Conservation (phyloP, 495 filamentous ascomycete genomes). For the Penicillium riverlandense region DNA sequence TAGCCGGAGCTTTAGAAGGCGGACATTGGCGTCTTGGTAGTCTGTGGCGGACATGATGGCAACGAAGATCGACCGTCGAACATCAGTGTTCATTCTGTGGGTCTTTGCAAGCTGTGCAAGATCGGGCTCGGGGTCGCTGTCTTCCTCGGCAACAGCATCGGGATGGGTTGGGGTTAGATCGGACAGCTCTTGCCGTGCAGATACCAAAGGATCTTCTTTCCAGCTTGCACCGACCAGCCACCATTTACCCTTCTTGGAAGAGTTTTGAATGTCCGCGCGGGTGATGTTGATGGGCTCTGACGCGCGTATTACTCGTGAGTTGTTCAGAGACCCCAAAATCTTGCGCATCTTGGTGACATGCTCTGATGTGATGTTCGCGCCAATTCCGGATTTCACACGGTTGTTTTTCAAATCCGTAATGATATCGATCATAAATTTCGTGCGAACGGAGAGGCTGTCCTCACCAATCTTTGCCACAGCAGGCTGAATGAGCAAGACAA, state of each 20-base stretch:
- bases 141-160: slow-evolving; percentile 15
- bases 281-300: slow-evolving; percentile 77
- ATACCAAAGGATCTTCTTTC: slow-evolving; percentile 44
- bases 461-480: slow-evolving; percentile 59
- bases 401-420: slow-evolving; percentile 95
- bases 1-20: slow-evolving; percentile 72
- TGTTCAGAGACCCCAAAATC: slow-evolving; percentile 65
- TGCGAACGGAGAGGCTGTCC: slow-evolving; percentile 71
- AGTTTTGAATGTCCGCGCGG: slow-evolving; percentile 70
- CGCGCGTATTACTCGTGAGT: slow-evolving; percentile 54
- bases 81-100: slow-evolving; percentile 90
- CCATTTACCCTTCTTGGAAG: slow-evolving; percentile 90
- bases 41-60: slow-evolving; percentile 84
- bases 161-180: slow-evolving; percentile 7
- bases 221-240: slow-evolving; percentile 95
- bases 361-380: slow-evolving; percentile 59
- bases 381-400: slow-evolving; percentile 65
- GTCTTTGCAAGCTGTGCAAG: slow-evolving; percentile 68
- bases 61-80: slow-evolving; percentile 87
- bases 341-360: slow-evolving; percentile 83
- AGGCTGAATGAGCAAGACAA: slow-evolving; percentile 71
- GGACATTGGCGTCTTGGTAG: slow-evolving; percentile 71
- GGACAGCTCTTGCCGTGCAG: slow-evolving; percentile 30
- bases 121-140: slow-evolving; percentile 54
- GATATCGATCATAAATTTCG: slow-evolving; percentile 96